Evolutionary conservation across 2,329 filamentous ascomycete genomes (phyloP), one percentile per base, ranked within the genome.

Genomic region (Bisporella sp.): DNA sequence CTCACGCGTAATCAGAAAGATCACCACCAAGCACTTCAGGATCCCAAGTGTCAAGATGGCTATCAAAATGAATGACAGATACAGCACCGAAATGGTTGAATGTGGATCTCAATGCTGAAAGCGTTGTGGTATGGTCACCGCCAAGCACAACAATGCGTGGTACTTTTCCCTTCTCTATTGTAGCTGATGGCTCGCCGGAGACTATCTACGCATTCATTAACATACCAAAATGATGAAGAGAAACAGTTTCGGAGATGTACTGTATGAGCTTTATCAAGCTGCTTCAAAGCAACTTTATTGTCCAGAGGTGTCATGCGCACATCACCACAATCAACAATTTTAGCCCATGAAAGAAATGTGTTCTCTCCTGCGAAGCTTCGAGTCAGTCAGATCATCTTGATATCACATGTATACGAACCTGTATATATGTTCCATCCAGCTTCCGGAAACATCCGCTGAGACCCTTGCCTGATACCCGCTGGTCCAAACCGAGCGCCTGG

Each of bases 321-420:
- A 62, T 76, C 73, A 21, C 74, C 74, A 50, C 74, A 76, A 51
- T 77, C 74, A 6, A 77, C 69, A 9, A 75, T 68, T 50, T 70
- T 73, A 1, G 72, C 69, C 66, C 73, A 74, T 29, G 21, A 21
- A 21, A 21, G 21, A 21, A 21, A 21, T 21, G 21, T 21, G 21
- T 21, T 21, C 21, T 21, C 21, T 21, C 21, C 21, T 21, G 3
- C 21, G 3, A 21, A 21, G 21, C 21, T 3, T 21, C 47, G 31
- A 21, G 31, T 31, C 37, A 62, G 64, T 41, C 64, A 55, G 50
- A 62, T 54, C 5, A 13, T 11, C 12, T 13, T 31, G 12, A n/a
- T 31, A 11, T 29, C 31, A 5, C n/a, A 13, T 11, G 30, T 32
- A 12, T 46, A 45, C 5, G 13, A 31, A 7, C 44, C 29, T 33